phyloP scores from a whole-genome alignment of 805 yeast species.

The Helenozyma rhizophorensis region DNA sequence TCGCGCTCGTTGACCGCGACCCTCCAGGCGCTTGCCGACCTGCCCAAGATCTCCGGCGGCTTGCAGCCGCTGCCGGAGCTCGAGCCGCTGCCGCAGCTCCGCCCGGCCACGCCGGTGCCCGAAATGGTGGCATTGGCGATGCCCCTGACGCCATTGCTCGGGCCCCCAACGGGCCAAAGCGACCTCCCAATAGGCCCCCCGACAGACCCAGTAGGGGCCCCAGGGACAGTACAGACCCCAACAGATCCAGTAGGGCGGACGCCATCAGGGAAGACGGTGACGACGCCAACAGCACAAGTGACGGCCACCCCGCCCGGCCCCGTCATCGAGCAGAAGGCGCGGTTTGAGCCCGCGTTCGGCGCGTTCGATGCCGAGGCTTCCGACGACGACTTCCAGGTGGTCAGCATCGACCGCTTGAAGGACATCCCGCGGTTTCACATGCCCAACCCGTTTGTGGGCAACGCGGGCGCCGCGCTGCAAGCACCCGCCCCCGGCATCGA shows the following conservation, averaged over 20 bases:
- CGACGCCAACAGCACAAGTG: too few relatives aligned
- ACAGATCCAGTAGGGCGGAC: too few relatives aligned
- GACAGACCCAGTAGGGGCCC: too few relatives aligned
- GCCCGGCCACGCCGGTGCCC: background rate
- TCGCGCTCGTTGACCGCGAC: slow-evolving; percentile 1
- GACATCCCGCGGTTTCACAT: slow-evolving; percentile 9
- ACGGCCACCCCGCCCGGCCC: slow-evolving; percentile 9
- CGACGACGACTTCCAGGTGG: slow-evolving; percentile 5
- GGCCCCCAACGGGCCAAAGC: too few relatives aligned
- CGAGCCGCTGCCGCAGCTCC: too few relatives aligned
- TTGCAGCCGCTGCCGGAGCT: slow-evolving; percentile 2
- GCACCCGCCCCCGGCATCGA: slow-evolving; percentile 2
- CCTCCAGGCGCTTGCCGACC: slow-evolving; percentile 3
- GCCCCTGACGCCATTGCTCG: too few relatives aligned
- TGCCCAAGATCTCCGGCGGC: background rate
- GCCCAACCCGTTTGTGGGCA: slow-evolving; percentile 11
- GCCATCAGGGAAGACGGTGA: too few relatives aligned
- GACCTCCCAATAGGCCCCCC: too few relatives aligned
- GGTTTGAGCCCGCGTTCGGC: slow-evolving; percentile 6
- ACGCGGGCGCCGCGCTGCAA: too few relatives aligned
- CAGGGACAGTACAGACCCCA: too few relatives aligned
- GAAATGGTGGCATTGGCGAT: background rate
- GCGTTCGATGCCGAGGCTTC: too few relatives aligned
- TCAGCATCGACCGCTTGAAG: slow-evolving; percentile 3
- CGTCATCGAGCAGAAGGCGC: slow-evolving; percentile 9